Percentiles rank a stretch among this genome's conserved stretches.
Conservation (phyloP, 2,329 filamentous ascomycete genomes). For the Stachybotrys chartarum region DNA sequence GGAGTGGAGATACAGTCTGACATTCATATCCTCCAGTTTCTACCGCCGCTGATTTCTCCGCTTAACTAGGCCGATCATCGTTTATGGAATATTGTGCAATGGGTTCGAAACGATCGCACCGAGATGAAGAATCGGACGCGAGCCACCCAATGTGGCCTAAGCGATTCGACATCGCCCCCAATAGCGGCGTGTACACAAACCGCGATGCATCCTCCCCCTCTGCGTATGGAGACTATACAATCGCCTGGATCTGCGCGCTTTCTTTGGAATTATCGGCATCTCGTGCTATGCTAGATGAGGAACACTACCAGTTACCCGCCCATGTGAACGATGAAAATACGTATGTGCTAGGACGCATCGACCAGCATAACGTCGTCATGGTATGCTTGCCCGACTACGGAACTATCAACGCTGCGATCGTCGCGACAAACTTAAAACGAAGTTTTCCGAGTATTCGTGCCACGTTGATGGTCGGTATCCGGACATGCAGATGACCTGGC, state of each 20-base stretch:
- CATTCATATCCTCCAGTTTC: too few relatives aligned
- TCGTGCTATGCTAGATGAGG: constrained; percentile 9
- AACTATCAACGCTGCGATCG: constrained; percentile 7
- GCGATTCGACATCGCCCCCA: too few relatives aligned
- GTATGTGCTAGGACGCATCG: constrained; percentile 8
- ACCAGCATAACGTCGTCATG: constrained; percentile 9
- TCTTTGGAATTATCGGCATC: constrained; percentile 9
- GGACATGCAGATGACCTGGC: not conserved
- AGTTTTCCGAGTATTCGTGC: constrained; percentile 6
- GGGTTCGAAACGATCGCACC: too few relatives aligned
- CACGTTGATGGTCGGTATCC: constrained; percentile 12
- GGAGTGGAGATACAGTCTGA: too few relatives aligned
- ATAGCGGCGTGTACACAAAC: too few relatives aligned
- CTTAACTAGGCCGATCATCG: too few relatives aligned
- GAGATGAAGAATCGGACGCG: too few relatives aligned
- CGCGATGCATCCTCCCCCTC: too few relatives aligned
- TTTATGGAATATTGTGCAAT: too few relatives aligned
- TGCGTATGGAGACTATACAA: constrained; percentile 5
- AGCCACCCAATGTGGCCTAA: too few relatives aligned
- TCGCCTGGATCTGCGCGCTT: constrained; percentile 13
- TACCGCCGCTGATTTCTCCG: too few relatives aligned
- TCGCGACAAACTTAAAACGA: constrained; percentile 5
- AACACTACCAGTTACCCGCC: constrained; percentile 1
- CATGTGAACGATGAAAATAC: constrained; percentile 4
- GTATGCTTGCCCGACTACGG: constrained; percentile 7